A percentile compares a stretch with the other conserved stretches of the same genome.
Conservation (phyloP, 179 eudicot genomes). For the Patellifolia procumbens region DNA sequence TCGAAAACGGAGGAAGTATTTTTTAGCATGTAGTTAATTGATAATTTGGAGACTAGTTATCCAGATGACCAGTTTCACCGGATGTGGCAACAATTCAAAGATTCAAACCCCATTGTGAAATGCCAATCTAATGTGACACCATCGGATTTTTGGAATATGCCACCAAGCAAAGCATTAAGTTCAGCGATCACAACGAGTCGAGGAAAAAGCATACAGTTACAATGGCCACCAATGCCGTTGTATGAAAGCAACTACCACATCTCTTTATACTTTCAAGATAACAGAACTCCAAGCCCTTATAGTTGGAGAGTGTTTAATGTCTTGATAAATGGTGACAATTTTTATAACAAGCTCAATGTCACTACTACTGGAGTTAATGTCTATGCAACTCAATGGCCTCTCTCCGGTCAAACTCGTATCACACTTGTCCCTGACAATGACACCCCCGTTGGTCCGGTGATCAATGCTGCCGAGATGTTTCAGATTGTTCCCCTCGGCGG, state of each 20-base stretch:
- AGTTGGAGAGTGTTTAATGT: constrained; percentile 88
- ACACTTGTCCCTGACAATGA: constrained; percentile 43
- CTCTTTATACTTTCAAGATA: constrained; percentile 83
- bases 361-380: constrained; percentile 65
- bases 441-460: constrained; percentile 63
- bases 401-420: constrained; percentile 54
- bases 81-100: constrained; percentile 63
- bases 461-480: constrained; percentile 78
- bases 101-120: constrained; percentile 43
- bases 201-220: constrained; percentile 53
- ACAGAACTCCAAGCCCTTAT: constrained; percentile 61
- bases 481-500: constrained; percentile 53
- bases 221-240: constrained; percentile 66
- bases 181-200: constrained; percentile 62
- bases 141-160: constrained; percentile 78
- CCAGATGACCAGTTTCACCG: constrained; percentile 85
- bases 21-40: not conserved
- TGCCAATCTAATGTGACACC: constrained; percentile 50
- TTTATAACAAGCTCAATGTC: constrained; percentile 54
- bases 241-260: constrained; percentile 57
- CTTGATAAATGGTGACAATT: constrained; percentile 48
- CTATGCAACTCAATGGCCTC: constrained; percentile 62
- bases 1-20: constrained; percentile 37
- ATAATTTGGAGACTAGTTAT: constrained; percentile 49
- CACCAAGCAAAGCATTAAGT: constrained; percentile 58